Evolutionary conservation across 78 protist species (phyloP).

Genomic region (Cavenderia fasciculata): DNA sequence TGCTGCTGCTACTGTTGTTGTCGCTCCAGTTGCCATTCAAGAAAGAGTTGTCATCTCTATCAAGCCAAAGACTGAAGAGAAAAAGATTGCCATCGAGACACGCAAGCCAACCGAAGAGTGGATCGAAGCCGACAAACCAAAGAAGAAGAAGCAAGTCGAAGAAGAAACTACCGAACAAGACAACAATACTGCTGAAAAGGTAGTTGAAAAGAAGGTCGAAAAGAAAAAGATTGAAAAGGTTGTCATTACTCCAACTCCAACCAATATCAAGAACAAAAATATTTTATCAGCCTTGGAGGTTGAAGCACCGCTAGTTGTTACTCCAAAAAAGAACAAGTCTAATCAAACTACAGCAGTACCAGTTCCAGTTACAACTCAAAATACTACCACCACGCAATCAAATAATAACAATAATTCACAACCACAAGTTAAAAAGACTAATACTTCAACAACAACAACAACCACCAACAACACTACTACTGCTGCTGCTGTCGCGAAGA

Average conservation of each 20-base stretch:
- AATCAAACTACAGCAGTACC: conserved; percentile 8
- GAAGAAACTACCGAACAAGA: not conserved
- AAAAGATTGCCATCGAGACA: not conserved
- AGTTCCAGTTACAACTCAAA: not conserved
- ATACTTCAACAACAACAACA: not conserved
- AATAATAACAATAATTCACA: not conserved
- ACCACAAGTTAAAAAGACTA: conserved; percentile 9
- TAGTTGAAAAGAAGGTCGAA: too few species aligned
- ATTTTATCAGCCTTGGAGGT: conserved; percentile 39
- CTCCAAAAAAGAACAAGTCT: conserved; percentile 49
- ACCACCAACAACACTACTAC: not conserved
- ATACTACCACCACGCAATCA: not conserved
- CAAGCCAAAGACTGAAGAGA: not conserved
- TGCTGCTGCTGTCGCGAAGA: not conserved
- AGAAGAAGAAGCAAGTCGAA: not conserved
- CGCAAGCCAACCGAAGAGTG: conserved; percentile 21
- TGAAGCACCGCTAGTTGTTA: conserved; percentile 68
- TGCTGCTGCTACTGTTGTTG: too few species aligned
- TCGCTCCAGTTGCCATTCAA: too few species aligned
- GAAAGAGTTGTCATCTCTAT: too few species aligned
- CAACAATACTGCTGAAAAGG: not conserved
- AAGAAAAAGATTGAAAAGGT: too few species aligned
- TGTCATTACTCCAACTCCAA: conserved; percentile 7
- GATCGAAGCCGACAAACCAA: conserved; percentile 67
- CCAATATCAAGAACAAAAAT: too few species aligned